Evolutionary conservation across 1,284 basidiomycete species (phyloP), one percentile per base, ranked within the genome.

Genomic region (Trametes polyzona): DNA sequence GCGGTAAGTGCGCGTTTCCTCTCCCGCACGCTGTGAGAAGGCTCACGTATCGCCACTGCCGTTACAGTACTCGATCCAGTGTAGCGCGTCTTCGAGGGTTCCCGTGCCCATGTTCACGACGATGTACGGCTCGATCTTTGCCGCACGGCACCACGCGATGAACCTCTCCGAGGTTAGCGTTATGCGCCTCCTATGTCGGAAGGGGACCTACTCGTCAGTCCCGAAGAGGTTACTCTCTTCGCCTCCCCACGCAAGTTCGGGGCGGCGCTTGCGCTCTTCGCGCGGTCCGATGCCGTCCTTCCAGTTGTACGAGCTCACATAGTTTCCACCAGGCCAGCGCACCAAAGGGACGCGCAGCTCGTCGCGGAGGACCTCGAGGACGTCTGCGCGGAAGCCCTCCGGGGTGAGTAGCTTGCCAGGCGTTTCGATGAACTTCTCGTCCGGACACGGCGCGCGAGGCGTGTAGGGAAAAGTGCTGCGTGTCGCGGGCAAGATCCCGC

Each of bases 101-200:
- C 84, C 84, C 0, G 84, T 85, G 7, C 84, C 84, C 84, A 87
- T 85, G 71, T 87, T 86, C 47, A 87, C 65, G 61, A 84, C 84
- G 43, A 87, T 79, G 67, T 81, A 87, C 2, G 85, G 85, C 68
- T 87, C 84, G 11, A 76, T 76, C 26, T 74, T 78, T 26, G 80
- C 73, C 42, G 71, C 74, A 41, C 75, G 75, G 64, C 79, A 83
- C 78, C 78, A 82, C 47, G 70, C 62, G 21, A 80, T 76, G 63
- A 80, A 79, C 56, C 79, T 78, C 52, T 68, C 26, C 1, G 10
- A 19, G 7, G 11, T 40, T 17, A 62, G 21, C 17, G 33, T 35
- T 19, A 12, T 16, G n/a, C n/a, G n/a, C 2, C 23, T 12, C 21
- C 12, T 11, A 46, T 23, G 7, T 0, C 7, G 21, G 12, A 17